Evolutionary conservation across 1,139 yeast species (phyloP).

Genomic region (Hyphopichia fennica): DNA sequence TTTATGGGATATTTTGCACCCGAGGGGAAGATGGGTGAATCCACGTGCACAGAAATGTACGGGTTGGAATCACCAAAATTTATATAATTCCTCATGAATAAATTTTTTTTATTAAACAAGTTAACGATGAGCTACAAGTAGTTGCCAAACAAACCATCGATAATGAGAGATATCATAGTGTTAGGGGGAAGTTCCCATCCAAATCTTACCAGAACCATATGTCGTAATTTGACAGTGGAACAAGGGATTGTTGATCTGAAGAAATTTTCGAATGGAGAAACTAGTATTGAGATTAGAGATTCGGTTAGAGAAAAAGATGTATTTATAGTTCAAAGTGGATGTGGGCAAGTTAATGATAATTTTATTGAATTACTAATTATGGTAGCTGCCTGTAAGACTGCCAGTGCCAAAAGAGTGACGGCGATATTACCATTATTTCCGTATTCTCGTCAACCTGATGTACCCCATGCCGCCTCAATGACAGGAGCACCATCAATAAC

Average conservation of each 20-base stretch:
- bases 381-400: slow-evolving; percentile 93
- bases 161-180: slow-evolving; percentile 74
- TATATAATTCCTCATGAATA: too few species aligned
- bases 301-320: slow-evolving; percentile 94
- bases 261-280: slow-evolving; percentile 83
- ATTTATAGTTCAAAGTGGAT: slow-evolving; percentile 76
- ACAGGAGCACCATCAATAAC: slow-evolving; percentile 46
- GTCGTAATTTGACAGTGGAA: slow-evolving; percentile 61
- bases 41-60: too few species aligned
- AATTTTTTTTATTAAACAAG: too few species aligned
- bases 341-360: slow-evolving; percentile 90
- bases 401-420: slow-evolving; percentile 90
- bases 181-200: slow-evolving; percentile 80
- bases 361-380: slow-evolving; percentile 85
- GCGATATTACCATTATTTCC: slow-evolving; percentile 96
- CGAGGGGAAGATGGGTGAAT: too few species aligned
- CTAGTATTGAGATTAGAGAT: slow-evolving; percentile 78
- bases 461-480: slow-evolving; percentile 79
- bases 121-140: background rate
- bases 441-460: slow-evolving; percentile 93
- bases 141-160: background rate
- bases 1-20: too few species aligned
- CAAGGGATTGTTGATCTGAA: slow-evolving; percentile 56
- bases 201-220: slow-evolving; percentile 57
- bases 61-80: too few species aligned